Base-by-base conservation (phyloP, 345 rosid genomes). In the Syzygium aqueum region DNA sequence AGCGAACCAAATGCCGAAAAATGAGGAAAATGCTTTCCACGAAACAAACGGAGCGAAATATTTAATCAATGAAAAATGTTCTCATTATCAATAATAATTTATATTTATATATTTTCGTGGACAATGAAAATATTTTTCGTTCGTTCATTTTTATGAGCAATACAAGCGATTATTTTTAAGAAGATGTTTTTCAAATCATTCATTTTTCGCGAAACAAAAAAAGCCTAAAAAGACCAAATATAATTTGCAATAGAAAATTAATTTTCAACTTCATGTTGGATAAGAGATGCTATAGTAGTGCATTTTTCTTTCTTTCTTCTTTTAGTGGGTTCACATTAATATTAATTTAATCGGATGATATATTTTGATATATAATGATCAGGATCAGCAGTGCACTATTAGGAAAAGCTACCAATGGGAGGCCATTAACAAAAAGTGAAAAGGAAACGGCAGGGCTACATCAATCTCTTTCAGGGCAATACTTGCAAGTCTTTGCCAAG, bases 81-180 rank as follows among this genome's bases (percentile, higher is more conserved):
- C 15, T 65, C 10, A 65, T 30, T 30, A 65, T 65, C 17, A 0
- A 65, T 14, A 30, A 0, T 37, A 30, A 16, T 16, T 30, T 7
- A 30, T 30, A 11, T 65, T 3, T 65, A 15, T 13, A 28, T 15
- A 28, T 63, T 28, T 63, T 65, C 2, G 11, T 15, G 6, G 2
- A 65, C 16, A 3, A 30, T 2, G 11, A 30, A 65, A 65, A 65
- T 30, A 30, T 65, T 65, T 59, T 13, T 30, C 0, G 0, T 30
- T 16, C 1, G 0, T 28, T 30, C 3, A 65, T 30, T 7, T 65
- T 65, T 30, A 0, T 16, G 30, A 4, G 77, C 5, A 11, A 30
- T 65, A 16, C 9, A 30, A 30, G 2, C 10, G 15, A 28, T 63
- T 0, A 30, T 30, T 30, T 17, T 30, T 30, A 8, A 6, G 11